A percentile compares a stretch with the other conserved stretches of the same genome.
Conservation (phyloP, 441 rosid species). For the Euphorbia schlechtendalii region DNA sequence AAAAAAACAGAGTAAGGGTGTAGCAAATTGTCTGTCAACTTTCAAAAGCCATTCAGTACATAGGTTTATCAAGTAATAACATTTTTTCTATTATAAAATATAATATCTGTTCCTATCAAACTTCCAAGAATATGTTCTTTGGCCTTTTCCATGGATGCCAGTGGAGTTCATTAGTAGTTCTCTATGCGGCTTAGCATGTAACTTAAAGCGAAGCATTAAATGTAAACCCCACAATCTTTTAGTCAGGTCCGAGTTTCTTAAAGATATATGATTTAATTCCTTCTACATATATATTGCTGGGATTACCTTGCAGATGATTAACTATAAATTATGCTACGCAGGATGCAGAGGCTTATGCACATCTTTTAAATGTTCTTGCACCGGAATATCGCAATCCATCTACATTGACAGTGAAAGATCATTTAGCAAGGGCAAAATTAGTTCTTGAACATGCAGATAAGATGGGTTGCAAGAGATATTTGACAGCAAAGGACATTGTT, state of each 20-base stretch:
- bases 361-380: conserved; percentile 84
- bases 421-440: conserved; percentile 65
- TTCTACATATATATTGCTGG: background rate
- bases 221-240: background rate
- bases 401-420: conserved; percentile 43
- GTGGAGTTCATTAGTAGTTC: background rate
- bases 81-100: background rate
- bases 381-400: conserved; percentile 67
- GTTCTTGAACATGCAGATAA: conserved; percentile 95
- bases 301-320: conserved; percentile 2
- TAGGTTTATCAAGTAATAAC: background rate
- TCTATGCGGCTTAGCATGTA: background rate
- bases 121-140: background rate
- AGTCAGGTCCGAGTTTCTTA: background rate
- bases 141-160: background rate
- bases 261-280: background rate
- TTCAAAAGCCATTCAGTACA: no score
- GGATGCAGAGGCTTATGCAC: conserved; percentile 96
- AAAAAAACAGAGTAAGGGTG: background rate
- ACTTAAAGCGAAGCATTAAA: background rate
- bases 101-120: background rate
- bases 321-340: conserved; percentile 30
- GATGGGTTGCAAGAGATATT: conserved; percentile 92
- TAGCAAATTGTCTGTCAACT: no score
- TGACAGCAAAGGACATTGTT: conserved; percentile 83